phyloP scores from a whole-genome alignment of 345 rosid species.

The rapeseed (Brassica napus) region DNA sequence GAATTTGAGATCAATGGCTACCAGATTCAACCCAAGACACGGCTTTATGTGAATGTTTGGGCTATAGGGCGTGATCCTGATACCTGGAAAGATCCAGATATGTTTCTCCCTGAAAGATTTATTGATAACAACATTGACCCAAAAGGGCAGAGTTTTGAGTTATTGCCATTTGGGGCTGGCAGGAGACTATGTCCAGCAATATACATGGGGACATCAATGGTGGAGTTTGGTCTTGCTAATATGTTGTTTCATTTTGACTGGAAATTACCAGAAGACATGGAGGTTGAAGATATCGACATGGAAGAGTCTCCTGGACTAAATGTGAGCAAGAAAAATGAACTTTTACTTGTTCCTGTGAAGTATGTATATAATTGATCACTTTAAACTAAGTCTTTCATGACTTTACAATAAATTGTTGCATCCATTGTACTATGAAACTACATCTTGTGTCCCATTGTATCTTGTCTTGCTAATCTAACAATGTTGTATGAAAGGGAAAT shows the following conservation, averaged over 20 bases:
- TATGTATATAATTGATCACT: background rate
- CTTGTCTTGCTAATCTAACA: background rate
- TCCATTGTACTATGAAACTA: background rate
- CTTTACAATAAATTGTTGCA: background rate
- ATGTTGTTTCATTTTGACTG: conserved; percentile 46
- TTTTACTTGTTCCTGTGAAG: conserved; percentile 40
- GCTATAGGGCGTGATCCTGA: conserved; percentile 52
- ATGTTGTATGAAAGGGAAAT: background rate
- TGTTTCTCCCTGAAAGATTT: conserved; percentile 50
- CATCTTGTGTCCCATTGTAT: background rate
- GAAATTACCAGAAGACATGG: conserved; percentile 43
- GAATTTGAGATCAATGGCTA: conserved; percentile 43
- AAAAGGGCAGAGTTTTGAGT: conserved; percentile 49
- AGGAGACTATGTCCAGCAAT: conserved; percentile 51
- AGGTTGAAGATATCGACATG: conserved; percentile 38
- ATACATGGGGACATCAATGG: conserved; percentile 32
- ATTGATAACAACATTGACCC: conserved; percentile 35
- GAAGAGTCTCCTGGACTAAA: conserved; percentile 43
- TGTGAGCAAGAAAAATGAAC: conserved; percentile 33
- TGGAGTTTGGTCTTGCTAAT: conserved; percentile 48
- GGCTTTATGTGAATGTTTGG: conserved; percentile 50
- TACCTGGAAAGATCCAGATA: conserved; percentile 45
- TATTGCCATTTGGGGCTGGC: conserved; percentile 51
- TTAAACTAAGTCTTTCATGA: background rate
- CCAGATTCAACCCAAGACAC: conserved; percentile 37